Percentiles rank a stretch among this genome's conserved stretches.
phyloP scores from a whole-genome alignment of 345 rosid genomes.

The Hypericum perforatum region DNA sequence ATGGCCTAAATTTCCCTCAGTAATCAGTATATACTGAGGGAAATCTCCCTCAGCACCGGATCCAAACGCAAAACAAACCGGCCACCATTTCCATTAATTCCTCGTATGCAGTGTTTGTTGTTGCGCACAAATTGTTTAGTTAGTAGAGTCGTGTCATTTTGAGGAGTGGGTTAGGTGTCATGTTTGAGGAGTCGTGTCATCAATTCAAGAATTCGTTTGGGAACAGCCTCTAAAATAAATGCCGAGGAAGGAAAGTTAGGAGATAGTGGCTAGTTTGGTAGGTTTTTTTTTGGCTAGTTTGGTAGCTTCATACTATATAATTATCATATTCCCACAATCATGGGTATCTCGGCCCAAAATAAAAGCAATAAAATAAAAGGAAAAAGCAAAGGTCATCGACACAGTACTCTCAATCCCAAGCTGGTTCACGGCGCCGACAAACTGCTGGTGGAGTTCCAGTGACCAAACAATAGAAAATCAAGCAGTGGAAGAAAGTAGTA shows the following conservation, averaged over 20 bases:
- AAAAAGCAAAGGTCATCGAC: constrained; percentile 9
- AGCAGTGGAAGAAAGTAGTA: neutral
- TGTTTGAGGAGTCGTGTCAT: too few species aligned
- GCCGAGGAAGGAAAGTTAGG: constrained; percentile 14
- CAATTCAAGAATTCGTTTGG: constrained; percentile 74
- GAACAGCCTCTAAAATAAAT: constrained; percentile 63
- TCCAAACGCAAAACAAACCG: too few species aligned
- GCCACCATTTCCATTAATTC: too few species aligned
- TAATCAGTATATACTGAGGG: too few species aligned
- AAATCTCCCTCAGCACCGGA: too few species aligned
- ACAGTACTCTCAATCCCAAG: constrained; percentile 80
- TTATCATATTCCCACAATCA: neutral
- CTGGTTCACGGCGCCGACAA: constrained; percentile 67
- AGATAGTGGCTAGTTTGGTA: neutral
- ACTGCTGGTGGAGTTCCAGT: constrained; percentile 82
- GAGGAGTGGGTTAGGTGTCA: too few species aligned
- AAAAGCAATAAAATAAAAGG: constrained; percentile 9
- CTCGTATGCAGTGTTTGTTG: too few species aligned
- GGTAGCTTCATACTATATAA: constrained; percentile 8
- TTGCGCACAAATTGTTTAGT: too few species aligned
- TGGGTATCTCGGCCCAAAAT: neutral
- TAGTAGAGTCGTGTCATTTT: too few species aligned
- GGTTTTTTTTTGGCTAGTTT: constrained; percentile 1
- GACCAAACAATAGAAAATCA: constrained; percentile 39
- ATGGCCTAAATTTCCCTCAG: too few species aligned